Evolutionary conservation across 116 monocot species (phyloP).

Genomic region (Posidonia oceanica): DNA sequence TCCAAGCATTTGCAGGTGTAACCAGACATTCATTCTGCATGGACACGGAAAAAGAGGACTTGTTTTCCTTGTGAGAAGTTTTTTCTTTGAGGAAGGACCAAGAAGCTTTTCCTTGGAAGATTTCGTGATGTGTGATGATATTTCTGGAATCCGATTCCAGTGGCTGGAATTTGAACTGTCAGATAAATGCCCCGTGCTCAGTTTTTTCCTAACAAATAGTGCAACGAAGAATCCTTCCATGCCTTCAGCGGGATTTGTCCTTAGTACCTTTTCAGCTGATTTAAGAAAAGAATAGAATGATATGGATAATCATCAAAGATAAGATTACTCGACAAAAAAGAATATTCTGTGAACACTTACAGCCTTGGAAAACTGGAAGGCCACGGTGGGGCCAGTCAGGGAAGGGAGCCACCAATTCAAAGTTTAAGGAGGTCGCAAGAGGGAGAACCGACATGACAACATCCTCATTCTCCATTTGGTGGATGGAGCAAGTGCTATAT

Average conservation of each 20-base stretch:
- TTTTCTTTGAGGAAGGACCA: neutral
- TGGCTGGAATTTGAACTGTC: neutral
- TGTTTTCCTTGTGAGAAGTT: neutral
- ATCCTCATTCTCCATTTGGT: slow-evolving; percentile 84
- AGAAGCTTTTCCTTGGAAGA: neutral
- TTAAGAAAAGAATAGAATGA: neutral
- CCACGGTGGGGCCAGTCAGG: slow-evolving; percentile 84
- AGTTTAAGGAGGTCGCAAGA: slow-evolving; percentile 51
- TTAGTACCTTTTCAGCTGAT: slow-evolving; percentile 63
- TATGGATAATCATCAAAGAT: too few species aligned
- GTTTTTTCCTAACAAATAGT: slow-evolving; percentile 43
- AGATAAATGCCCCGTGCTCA: neutral
- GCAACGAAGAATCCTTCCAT: slow-evolving; percentile 89
- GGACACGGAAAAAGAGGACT: neutral
- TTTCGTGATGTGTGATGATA: neutral
- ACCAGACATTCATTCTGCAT: slow-evolving; percentile 6
- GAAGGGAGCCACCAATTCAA: slow-evolving; percentile 64
- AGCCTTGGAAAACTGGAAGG: slow-evolving; percentile 70
- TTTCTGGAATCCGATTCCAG: neutral
- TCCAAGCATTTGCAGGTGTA: slow-evolving; percentile 1
- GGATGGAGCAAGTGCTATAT: slow-evolving; percentile 92
- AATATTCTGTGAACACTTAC: slow-evolving; percentile 23
- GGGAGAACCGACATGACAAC: slow-evolving; percentile 67
- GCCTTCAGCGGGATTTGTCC: slow-evolving; percentile 60
- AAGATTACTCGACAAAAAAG: neutral